Percentiles rank a stretch among this genome's conserved stretches.
Evolutionary conservation across 2,329 filamentous ascomycete genomes (phyloP).

Genomic region (Neophaeococcomyces mojaviensis): DNA sequence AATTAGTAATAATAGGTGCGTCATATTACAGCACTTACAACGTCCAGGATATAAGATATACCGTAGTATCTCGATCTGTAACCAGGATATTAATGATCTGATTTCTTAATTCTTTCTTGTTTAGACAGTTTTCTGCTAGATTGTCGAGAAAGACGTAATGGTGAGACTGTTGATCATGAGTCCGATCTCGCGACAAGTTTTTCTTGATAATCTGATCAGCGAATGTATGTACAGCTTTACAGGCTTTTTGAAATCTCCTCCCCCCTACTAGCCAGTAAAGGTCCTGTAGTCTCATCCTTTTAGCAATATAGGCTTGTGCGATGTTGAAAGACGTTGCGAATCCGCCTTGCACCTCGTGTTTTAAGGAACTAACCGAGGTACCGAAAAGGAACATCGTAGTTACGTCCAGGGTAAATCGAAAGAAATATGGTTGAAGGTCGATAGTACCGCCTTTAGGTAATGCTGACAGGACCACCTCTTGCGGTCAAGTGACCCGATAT

Average conservation of each 20-base stretch:
- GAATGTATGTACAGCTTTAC: conserved; percentile 21
- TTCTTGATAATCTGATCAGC: conserved; percentile 31
- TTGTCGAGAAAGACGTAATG: conserved; percentile 36
- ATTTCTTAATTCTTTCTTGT: conserved; percentile 19
- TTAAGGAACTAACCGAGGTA: conserved; percentile 23
- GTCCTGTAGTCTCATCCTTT: conserved; percentile 34
- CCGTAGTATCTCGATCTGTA: conserved; percentile 77
- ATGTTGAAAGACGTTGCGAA: conserved; percentile 47
- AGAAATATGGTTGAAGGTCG: conserved; percentile 43
- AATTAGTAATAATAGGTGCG: conserved; percentile 21
- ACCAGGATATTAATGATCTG: conserved; percentile 60
- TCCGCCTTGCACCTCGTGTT: conserved; percentile 20
- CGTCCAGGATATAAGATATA: conserved; percentile 68
- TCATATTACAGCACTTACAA: conserved; percentile 48
- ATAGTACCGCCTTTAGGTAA: conserved; percentile 20
- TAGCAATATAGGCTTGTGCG: conserved; percentile 32
- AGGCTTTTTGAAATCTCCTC: conserved; percentile 21
- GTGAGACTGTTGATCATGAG: conserved; percentile 43
- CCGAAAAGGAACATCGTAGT: conserved; percentile 35
- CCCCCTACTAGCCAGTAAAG: conserved; percentile 40
- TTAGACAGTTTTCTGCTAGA: too few species aligned
- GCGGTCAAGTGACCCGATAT: too few species aligned
- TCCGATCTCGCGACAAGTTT: conserved; percentile 41
- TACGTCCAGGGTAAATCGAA: conserved; percentile 42
- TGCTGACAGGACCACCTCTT: too few species aligned